A percentile compares a stretch with the other conserved stretches of the same genome.
These are phyloP conservation scores for Rhizophlyctis rosea DNA, from an alignment of 192 early-diverging fungal genomes.

Conservation along the genomic window DNA sequence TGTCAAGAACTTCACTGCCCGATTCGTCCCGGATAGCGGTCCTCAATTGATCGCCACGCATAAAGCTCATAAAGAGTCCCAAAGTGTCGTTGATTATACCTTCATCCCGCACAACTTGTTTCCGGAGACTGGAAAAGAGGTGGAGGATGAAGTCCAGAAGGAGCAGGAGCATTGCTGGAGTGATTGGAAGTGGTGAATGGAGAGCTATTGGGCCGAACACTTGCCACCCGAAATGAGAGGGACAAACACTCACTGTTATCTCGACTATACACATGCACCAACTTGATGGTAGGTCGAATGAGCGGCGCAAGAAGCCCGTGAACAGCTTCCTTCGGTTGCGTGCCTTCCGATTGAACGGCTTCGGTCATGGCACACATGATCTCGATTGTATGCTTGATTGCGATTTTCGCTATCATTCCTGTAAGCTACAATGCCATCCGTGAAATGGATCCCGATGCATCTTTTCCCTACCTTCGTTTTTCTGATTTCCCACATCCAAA, in stretches of 20 bases:
- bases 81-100: slow-evolving; percentile 17
- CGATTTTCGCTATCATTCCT: no score
- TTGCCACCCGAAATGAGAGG: no score
- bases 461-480: not conserved
- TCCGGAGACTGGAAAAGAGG: slow-evolving; percentile 12
- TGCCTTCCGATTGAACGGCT: slow-evolving; percentile 1
- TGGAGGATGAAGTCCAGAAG: slow-evolving; percentile 24
- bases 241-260: slow-evolving; percentile 16
- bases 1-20: slow-evolving; percentile 12
- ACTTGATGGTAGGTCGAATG: not conserved
- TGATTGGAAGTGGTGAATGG: not conserved
- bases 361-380: not conserved
- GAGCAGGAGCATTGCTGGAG: slow-evolving; percentile 16
- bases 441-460: no score
- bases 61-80: slow-evolving; percentile 20
- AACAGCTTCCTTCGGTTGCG: slow-evolving; percentile 15
- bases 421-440: no score
- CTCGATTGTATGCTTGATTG: slow-evolving; percentile 1
- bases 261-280: slow-evolving; percentile 15
- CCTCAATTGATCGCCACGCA: slow-evolving; percentile 10
- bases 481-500: not conserved
- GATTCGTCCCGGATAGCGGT: not conserved
- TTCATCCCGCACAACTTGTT: slow-evolving; percentile 17
- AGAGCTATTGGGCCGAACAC: not conserved
- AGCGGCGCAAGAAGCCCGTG: slow-evolving; percentile 6